Evolutionary conservation across 2,329 filamentous ascomycete species (phyloP).

Genomic region (Berkeleyomyces rouxiae): DNA sequence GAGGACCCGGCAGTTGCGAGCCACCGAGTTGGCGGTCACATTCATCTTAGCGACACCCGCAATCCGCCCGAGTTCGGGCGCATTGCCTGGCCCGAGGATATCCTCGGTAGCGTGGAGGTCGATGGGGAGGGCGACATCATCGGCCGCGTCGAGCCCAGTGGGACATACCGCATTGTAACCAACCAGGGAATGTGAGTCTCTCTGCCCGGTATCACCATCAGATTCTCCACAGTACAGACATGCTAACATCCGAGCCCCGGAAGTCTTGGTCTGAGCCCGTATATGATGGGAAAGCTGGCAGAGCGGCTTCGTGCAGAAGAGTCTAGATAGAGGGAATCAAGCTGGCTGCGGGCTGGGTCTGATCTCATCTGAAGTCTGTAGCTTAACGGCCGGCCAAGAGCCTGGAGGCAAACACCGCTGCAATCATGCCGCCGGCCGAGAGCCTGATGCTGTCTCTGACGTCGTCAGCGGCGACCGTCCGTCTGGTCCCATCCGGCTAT

Average conservation of each 20-base stretch:
- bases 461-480: no score
- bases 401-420: no score
- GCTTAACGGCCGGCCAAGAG: no score
- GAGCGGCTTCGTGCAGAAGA: constrained; percentile 25
- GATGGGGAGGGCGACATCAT: constrained; percentile 39
- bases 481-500: no score
- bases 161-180: constrained; percentile 47
- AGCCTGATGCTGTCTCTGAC: no score
- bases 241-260: constrained; percentile 13
- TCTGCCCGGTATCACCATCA: not conserved
- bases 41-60: constrained; percentile 47
- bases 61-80: constrained; percentile 51
- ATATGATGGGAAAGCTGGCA: constrained; percentile 33
- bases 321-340: not conserved
- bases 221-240: not conserved
- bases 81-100: constrained; percentile 55
- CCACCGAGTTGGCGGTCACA: constrained; percentile 42
- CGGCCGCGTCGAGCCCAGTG: constrained; percentile 41
- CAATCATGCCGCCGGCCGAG: no score
- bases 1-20: constrained; percentile 43
- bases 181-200: constrained; percentile 49
- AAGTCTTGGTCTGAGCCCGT: constrained; percentile 38
- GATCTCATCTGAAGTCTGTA: not conserved
- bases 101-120: constrained; percentile 51
- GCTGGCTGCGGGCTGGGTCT: not conserved